Conservation (phyloP, 2,329 filamentous ascomycete genomes). For the Aspergillus sclerotialis region DNA sequence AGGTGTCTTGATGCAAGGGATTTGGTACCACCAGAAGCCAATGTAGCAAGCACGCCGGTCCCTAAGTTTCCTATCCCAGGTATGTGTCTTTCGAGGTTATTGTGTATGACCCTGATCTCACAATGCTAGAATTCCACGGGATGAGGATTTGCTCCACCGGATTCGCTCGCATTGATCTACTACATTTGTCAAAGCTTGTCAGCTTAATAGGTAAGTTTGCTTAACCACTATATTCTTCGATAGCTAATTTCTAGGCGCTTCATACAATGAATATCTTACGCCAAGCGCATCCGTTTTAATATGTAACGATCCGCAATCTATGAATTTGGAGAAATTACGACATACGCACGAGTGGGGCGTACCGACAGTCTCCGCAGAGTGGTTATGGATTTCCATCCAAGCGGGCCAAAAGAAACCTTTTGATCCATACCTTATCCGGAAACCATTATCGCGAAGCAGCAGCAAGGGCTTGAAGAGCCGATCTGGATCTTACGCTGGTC, state of each 20-base stretch:
- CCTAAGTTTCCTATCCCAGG: conserved; percentile 59
- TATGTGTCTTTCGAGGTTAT: conserved; percentile 14
- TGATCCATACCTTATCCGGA: conserved; percentile 37
- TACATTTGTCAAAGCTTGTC: conserved; percentile 74
- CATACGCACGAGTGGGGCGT: conserved; percentile 69
- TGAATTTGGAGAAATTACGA: conserved; percentile 67
- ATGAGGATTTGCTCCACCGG: conserved; percentile 73
- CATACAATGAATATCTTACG: conserved; percentile 71
- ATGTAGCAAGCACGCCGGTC: conserved; percentile 73
- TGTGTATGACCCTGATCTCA: conserved; percentile 9
- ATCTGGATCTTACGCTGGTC: conserved; percentile 13
- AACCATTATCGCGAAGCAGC: conserved; percentile 14
- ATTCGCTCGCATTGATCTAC: conserved; percentile 75
- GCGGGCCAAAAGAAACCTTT: conserved; percentile 43
- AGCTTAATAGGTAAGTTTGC: conserved; percentile 56
- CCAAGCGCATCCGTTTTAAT: conserved; percentile 68
- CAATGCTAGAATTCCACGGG: conserved; percentile 51
- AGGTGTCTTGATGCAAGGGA: conserved; percentile 71
- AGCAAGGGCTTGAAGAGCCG: conserved; percentile 12
- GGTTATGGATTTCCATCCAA: conserved; percentile 77
- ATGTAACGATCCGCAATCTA: conserved; percentile 49
- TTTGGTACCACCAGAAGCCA: conserved; percentile 60
- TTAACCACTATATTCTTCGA: neutral
- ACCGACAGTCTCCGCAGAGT: conserved; percentile 71
- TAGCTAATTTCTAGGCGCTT: conserved; percentile 50